Evolutionary conservation across 2,329 filamentous ascomycete genomes (phyloP).

Genomic region (Cladosporium halotolerans): DNA sequence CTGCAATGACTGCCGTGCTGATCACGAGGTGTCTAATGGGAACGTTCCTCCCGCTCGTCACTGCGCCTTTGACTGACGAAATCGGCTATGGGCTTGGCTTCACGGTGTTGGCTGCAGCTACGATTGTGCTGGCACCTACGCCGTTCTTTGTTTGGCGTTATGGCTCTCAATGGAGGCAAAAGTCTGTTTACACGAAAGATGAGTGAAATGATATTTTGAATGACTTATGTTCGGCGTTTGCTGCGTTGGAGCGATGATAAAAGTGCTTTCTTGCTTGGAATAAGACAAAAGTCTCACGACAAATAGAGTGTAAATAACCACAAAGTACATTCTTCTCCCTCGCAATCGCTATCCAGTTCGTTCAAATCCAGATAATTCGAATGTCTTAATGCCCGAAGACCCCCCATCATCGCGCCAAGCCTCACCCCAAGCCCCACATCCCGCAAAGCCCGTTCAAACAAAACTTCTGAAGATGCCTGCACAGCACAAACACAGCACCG

Average conservation of each 20-base stretch:
- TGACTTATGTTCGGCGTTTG: neutral
- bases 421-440: neutral
- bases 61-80: conserved; percentile 34
- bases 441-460: neutral
- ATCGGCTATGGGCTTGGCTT: conserved; percentile 39
- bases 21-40: conserved; percentile 40
- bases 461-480: neutral
- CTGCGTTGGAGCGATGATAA: conserved; percentile 6
- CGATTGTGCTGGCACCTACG: conserved; percentile 21
- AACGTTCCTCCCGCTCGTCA: conserved; percentile 41
- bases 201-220: conserved; percentile 9
- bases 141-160: conserved; percentile 24
- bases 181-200: conserved; percentile 21
- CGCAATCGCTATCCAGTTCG: too few relatives aligned
- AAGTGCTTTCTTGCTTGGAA: neutral
- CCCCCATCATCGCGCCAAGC: neutral
- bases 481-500: conserved; percentile 4
- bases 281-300: too few relatives aligned
- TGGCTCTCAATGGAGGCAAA: conserved; percentile 22
- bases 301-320: too few relatives aligned
- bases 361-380: too few relatives aligned
- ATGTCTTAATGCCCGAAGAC: too few relatives aligned
- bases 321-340: too few relatives aligned
- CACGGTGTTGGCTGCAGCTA: conserved; percentile 19
- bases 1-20: conserved; percentile 39